Conservation (phyloP, 345 rosid genomes). For the Fremontodendron californicum region DNA sequence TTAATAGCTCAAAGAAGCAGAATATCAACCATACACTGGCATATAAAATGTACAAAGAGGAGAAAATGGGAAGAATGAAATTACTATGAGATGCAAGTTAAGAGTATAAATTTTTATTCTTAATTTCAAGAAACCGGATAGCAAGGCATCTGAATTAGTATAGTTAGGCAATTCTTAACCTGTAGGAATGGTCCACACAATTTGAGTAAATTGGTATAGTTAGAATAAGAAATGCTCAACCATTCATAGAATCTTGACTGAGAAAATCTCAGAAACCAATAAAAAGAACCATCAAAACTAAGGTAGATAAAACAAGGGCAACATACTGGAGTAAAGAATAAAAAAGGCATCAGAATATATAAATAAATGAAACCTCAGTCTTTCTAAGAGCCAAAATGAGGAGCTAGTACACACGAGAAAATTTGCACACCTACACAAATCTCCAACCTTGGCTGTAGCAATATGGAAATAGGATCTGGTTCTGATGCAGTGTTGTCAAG, state of each 20-base stretch:
- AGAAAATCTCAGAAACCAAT: no score
- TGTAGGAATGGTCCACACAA: not conserved
- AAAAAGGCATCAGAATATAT: not conserved
- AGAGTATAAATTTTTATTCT: no score
- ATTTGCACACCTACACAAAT: not conserved
- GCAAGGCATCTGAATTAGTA: not conserved
- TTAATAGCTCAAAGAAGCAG: not conserved
- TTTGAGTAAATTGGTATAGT: not conserved
- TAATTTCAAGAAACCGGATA: not conserved
- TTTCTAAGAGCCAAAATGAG: not conserved
- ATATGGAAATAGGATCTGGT: constrained; percentile 1
- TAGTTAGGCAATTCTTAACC: not conserved
- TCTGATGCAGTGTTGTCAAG: no score
- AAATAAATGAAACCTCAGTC: not conserved
- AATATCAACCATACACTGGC: not conserved
- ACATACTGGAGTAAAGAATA: not conserved
- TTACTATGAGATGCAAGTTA: no score
- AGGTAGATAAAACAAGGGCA: not conserved
- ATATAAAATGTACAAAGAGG: not conserved
- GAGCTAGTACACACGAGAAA: not conserved
- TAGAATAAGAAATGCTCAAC: no score
- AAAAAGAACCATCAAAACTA: not conserved
- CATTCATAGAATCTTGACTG: no score
- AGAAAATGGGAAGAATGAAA: not conserved
- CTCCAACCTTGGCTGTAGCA: not conserved